Conservation (phyloP, 441 rosid species). For the Bocquillonia castaneifolia region DNA sequence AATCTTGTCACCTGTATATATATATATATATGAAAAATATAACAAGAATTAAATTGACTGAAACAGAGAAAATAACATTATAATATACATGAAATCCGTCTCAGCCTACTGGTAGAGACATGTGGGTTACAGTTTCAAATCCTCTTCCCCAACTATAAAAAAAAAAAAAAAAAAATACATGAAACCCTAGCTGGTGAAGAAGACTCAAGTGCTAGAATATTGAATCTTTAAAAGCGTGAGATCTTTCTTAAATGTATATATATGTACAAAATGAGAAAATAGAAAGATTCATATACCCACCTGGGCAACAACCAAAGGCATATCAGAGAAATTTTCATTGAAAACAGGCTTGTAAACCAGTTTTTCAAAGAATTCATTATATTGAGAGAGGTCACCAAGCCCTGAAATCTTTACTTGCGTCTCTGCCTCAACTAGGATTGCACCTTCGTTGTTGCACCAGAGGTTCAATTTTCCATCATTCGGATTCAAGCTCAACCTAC, state of each 20-base stretch:
- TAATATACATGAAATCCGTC: too few species aligned
- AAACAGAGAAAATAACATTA: too few species aligned
- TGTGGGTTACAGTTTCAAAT: too few species aligned
- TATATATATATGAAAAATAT: too few species aligned
- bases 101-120: too few species aligned
- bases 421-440: slow-evolving; percentile 45
- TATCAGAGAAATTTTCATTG: slow-evolving; percentile 37
- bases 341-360: slow-evolving; percentile 48
- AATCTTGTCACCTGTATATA: slow-evolving; percentile 52
- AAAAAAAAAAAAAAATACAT: background rate
- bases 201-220: too few species aligned
- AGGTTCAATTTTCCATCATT: slow-evolving; percentile 48
- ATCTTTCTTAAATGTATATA: background rate
- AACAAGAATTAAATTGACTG: too few species aligned
- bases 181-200: background rate
- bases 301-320: slow-evolving; percentile 76
- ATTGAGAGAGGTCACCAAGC: slow-evolving; percentile 57
- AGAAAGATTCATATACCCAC: slow-evolving; percentile 11
- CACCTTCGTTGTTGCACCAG: slow-evolving; percentile 54
- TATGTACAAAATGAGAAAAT: background rate
- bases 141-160: too few species aligned
- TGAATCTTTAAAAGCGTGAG: background rate
- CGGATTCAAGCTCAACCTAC: slow-evolving; percentile 45
- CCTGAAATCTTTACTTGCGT: slow-evolving; percentile 42
- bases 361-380: slow-evolving; percentile 48